Evolutionary conservation across 2,329 filamentous ascomycete genomes (phyloP).

Genomic region (Ophiognomonia clavigignenti-juglandacearum): DNA sequence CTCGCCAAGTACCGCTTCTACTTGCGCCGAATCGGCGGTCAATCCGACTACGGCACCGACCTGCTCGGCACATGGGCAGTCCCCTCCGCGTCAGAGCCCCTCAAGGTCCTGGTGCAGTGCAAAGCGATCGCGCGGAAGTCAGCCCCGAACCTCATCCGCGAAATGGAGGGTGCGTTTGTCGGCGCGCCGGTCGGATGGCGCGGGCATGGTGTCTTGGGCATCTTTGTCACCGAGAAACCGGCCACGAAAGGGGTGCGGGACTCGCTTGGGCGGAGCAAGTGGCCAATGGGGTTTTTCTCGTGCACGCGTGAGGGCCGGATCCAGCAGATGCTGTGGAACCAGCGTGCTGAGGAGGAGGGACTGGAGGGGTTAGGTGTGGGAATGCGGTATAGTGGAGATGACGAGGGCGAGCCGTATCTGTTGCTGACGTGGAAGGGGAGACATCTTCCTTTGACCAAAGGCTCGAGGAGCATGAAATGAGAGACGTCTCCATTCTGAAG

Average conservation of each 20-base stretch:
- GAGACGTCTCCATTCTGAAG: neutral
- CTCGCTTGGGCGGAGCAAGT: slow-evolving; percentile 60
- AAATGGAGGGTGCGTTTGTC: slow-evolving; percentile 73
- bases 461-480: neutral
- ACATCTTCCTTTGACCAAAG: slow-evolving; percentile 24
- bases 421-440: slow-evolving; percentile 49
- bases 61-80: slow-evolving; percentile 67
- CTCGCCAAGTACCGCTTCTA: slow-evolving; percentile 59
- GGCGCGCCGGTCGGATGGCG: slow-evolving; percentile 72
- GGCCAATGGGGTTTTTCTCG: slow-evolving; percentile 68
- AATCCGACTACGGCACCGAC: slow-evolving; percentile 68
- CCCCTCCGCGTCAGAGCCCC: slow-evolving; percentile 34
- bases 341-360: slow-evolving; percentile 54
- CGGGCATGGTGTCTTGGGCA: slow-evolving; percentile 57
- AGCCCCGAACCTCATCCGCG: slow-evolving; percentile 60
- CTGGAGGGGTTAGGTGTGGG: slow-evolving; percentile 55
- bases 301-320: slow-evolving; percentile 54
- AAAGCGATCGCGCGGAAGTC: slow-evolving; percentile 53
- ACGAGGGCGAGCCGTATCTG: slow-evolving; percentile 33
- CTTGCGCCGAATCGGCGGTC: slow-evolving; percentile 60
- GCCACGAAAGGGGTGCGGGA: slow-evolving; percentile 77
- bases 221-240: slow-evolving; percentile 64
- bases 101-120: slow-evolving; percentile 60
- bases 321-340: slow-evolving; percentile 70
- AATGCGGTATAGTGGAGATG: slow-evolving; percentile 33